Percentiles rank a stretch among this genome's conserved stretches.
Evolutionary conservation across 192 early-diverging fungal genomes (phyloP).

Genomic region (Rhizophlyctis rosea): DNA sequence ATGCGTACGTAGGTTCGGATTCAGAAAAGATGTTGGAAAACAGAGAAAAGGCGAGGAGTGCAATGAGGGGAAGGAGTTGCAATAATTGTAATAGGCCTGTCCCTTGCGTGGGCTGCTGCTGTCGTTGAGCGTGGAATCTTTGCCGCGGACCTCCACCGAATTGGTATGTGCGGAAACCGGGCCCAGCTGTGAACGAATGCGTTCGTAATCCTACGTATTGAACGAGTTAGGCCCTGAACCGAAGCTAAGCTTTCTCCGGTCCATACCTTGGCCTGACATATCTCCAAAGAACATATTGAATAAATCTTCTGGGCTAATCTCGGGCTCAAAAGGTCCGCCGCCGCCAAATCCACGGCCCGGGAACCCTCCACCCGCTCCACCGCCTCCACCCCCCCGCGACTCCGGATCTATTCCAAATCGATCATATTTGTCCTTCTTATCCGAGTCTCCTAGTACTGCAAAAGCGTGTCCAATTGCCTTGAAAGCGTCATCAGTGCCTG

Average conservation of each 20-base stretch:
- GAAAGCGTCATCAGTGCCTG: constrained; percentile 94
- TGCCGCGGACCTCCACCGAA: constrained; percentile 30
- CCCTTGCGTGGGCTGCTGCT: constrained; percentile 24
- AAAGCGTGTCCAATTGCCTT: constrained; percentile 94
- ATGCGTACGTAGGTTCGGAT: constrained; percentile 59
- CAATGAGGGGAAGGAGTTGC: constrained; percentile 75
- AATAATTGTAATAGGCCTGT: constrained; percentile 48
- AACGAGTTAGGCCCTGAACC: constrained; percentile 2
- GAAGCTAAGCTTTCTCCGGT: constrained; percentile 7
- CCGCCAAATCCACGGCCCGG: constrained; percentile 29
- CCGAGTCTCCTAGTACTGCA: constrained; percentile 78
- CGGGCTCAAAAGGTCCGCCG: constrained; percentile 51
- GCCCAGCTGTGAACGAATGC: constrained; percentile 43
- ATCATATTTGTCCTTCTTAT: constrained; percentile 85
- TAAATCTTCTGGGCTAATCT: constrained; percentile 89
- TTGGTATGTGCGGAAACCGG: constrained; percentile 55
- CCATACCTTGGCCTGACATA: constrained; percentile 46
- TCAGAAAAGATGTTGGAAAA: constrained; percentile 57
- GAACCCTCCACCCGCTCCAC: constrained; percentile 40
- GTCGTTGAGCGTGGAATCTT: constrained; percentile 47
- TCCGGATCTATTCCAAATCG: constrained; percentile 75
- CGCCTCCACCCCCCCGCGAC: constrained; percentile 32
- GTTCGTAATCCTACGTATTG: constrained; percentile 23
- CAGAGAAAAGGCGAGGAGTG: constrained; percentile 74
- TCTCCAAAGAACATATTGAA: constrained; percentile 96